phyloP scores from a whole-genome alignment of 2,329 filamentous ascomycete genomes.

The Pseudogymnoascus sp. region DNA sequence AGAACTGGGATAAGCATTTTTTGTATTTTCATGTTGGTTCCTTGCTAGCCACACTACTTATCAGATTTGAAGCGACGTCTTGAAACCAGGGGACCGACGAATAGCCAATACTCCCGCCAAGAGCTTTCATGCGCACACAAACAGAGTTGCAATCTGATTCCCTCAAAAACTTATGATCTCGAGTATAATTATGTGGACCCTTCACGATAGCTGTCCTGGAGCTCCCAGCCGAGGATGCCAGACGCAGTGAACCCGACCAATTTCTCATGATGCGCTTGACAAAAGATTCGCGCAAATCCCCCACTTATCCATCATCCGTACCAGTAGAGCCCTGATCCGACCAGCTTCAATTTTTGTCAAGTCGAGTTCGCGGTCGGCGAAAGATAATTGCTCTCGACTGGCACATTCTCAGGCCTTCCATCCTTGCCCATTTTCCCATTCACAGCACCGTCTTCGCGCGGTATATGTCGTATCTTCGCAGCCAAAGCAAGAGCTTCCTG shows the following conservation, averaged over 20 bases:
- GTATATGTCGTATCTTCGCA: background rate
- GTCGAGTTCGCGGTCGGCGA: background rate
- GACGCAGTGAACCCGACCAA: background rate
- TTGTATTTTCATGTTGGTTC: background rate
- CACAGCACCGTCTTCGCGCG: background rate
- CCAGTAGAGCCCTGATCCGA: background rate
- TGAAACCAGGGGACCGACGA: background rate
- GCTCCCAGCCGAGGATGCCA: background rate
- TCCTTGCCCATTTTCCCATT: background rate
- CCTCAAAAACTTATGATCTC: background rate
- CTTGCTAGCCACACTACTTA: background rate
- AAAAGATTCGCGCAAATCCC: background rate
- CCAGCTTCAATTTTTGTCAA: background rate
- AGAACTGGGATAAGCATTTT: background rate
- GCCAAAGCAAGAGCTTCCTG: background rate
- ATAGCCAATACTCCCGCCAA: background rate
- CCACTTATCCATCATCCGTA: background rate
- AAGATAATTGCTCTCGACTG: background rate
- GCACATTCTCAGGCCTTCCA: background rate
- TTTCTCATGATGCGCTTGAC: background rate
- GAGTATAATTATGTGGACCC: background rate
- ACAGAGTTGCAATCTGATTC: background rate
- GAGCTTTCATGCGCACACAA: background rate
- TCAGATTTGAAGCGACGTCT: background rate
- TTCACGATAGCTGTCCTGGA: background rate